Base-by-base conservation (phyloP, 208 protist species). In the Porcisia hertigi region DNA sequence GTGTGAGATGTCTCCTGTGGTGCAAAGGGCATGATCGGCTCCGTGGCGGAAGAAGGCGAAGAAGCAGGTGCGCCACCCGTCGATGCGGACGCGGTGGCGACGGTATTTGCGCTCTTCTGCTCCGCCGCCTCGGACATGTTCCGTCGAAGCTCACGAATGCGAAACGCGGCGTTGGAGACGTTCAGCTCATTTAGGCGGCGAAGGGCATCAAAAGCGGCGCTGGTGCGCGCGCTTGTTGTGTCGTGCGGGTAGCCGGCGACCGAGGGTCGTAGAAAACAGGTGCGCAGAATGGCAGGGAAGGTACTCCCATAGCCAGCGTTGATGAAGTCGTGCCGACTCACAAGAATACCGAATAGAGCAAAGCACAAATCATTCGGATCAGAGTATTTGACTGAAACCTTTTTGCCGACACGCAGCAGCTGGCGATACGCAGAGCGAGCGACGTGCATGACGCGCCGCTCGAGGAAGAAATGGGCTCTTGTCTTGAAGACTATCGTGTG, bases 331-430 rank as follows among this genome's bases (percentile, higher is more conserved):
- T 79, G 53, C 34, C 85, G 83, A 23, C 75, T 70, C 20, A 95
- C 64, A 14, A 88, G 55, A 65, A 93, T 58, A 39, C 91, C 93
- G 58, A 95, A 95, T 18, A 94, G 69, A 54, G 87, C 83, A 45
- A 91, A 94, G 80, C 85, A 92, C 41, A 94, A 52, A 62, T 95
- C 83, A 54, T 89, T 83, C 1, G 83, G 83, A n/a, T 92, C 87
- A 5, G 69, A 43, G 69, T 92, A 93, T 18, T 60, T 73, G 39
- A 78, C 69, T 0, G 76, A 84, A 0, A 80, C 80, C 53, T 54
- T 81, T 9, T 72, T 76, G 30, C 80, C 67, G 14, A 83, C 81
- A 16, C 88, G 86, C 8, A 97, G 83, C 16, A 97, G 80, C 65
- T 93, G 88, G 4, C 93, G 87, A 71, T 97, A 97, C 5, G 83